A percentile compares a stretch with the other conserved stretches of the same genome.
phyloP scores from a whole-genome alignment of 1,139 yeast genomes.

The Hyphopichia khmerensis region DNA sequence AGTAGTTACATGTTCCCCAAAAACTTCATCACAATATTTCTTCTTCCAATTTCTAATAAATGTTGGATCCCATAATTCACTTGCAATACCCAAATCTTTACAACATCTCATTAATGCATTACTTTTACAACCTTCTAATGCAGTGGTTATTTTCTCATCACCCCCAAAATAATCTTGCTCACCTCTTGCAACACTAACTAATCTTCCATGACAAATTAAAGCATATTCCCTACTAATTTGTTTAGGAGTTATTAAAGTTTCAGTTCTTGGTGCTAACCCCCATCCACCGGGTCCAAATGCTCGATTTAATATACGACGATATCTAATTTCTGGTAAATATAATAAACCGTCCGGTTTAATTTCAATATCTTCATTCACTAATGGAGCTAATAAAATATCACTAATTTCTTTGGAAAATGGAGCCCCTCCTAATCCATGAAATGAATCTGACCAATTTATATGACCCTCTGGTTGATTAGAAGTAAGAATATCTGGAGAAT shows the following conservation, averaged over 20 bases:
- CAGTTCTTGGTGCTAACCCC: conserved; percentile 95
- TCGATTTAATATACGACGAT: conserved; percentile 78
- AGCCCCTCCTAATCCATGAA: conserved; percentile 76
- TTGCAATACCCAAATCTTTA: conserved; percentile 93
- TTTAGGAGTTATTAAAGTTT: conserved; percentile 65
- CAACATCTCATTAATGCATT: conserved; percentile 98
- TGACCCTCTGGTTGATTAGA: conserved; percentile 11
- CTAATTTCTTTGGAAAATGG: conserved; percentile 68
- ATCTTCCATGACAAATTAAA: conserved; percentile 78
- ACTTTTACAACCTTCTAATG: conserved; percentile 95
- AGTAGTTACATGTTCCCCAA: conserved; percentile 80
- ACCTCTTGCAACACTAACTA: conserved; percentile 91
- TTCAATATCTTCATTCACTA: conserved; percentile 74
- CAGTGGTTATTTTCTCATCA: conserved; percentile 87
- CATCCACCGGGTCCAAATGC: conserved; percentile 99
- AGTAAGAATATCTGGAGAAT: conserved; percentile 14
- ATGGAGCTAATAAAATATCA: conserved; percentile 56
- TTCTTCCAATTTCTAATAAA: conserved; percentile 81
- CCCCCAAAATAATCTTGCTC: conserved; percentile 88
- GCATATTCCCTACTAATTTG: conserved; percentile 85
- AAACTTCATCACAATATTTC: conserved; percentile 74
- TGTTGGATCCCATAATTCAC: conserved; percentile 95
- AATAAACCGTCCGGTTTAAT: conserved; percentile 93
- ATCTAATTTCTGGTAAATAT: conserved; percentile 91
- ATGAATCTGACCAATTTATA: conserved; percentile 72